A percentile compares a stretch with the other conserved stretches of the same genome.
These are phyloP conservation scores for Starmerella riodocensis DNA, from an alignment of 805 yeast genomes.

Conservation along the genomic window DNA sequence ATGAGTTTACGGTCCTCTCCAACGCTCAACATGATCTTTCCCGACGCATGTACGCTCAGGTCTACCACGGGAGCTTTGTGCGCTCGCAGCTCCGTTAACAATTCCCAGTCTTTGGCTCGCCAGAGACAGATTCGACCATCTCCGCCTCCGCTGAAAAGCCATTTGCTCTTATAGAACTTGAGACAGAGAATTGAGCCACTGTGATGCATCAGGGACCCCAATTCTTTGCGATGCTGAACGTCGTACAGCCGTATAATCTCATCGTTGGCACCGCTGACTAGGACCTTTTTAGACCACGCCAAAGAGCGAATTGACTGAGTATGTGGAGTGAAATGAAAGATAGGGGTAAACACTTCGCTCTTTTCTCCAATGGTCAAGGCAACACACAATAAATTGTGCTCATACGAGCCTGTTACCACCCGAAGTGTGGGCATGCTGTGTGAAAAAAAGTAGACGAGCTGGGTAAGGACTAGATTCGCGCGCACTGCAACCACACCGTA, in stretches of 20 bases:
- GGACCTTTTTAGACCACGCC: constrained; percentile 67
- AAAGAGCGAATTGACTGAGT: constrained; percentile 73
- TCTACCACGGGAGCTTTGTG: constrained; percentile 77
- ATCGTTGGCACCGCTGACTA: constrained; percentile 90
- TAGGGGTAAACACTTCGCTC: constrained; percentile 59
- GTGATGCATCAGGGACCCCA: constrained; percentile 81
- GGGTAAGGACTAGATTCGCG: not conserved
- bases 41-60: constrained; percentile 77
- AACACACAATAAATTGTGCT: constrained; percentile 77
- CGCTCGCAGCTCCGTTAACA: constrained; percentile 75
- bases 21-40: constrained; percentile 79
- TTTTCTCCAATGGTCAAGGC: constrained; percentile 46
- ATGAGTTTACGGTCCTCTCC: constrained; percentile 73
- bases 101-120: constrained; percentile 97
- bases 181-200: constrained; percentile 75
- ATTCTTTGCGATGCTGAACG: constrained; percentile 80
- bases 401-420: constrained; percentile 88
- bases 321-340: constrained; percentile 94
- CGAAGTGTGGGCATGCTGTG: constrained; percentile 35
- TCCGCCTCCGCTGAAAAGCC: constrained; percentile 83
- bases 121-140: constrained; percentile 84
- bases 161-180: constrained; percentile 46
- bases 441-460: not conserved
- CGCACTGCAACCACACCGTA: too few relatives aligned
- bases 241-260: constrained; percentile 92